A percentile compares a stretch with the other conserved stretches of the same genome.
Conservation (phyloP, 164 flowering plant genomes). For the Litsea cubeba region DNA sequence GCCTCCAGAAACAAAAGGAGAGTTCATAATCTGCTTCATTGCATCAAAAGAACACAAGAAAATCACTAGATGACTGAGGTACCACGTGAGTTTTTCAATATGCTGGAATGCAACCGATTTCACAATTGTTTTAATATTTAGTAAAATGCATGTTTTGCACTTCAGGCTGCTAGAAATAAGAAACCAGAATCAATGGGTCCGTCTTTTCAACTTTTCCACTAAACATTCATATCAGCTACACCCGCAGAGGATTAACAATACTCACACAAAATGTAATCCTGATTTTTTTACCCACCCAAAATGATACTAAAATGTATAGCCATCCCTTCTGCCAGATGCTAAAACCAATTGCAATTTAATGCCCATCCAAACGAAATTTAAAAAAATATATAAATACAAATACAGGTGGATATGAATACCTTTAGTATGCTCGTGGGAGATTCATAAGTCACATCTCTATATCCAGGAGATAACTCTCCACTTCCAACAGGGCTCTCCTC, state of each 20-base stretch:
- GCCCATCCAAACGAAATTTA: neutral
- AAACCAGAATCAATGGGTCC: neutral
- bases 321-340: neutral
- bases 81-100: neutral
- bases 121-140: neutral
- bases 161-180: neutral
- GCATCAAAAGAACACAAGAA: slow-evolving; percentile 7
- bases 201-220: neutral
- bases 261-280: neutral
- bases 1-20: slow-evolving; percentile 39
- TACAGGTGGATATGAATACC: slow-evolving; percentile 25
- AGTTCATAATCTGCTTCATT: slow-evolving; percentile 64
- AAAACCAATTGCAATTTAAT: neutral
- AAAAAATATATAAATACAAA: no score
- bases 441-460: slow-evolving; percentile 28
- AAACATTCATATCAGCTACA: neutral
- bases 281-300: neutral
- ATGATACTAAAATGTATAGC: neutral
- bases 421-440: slow-evolving; percentile 63
- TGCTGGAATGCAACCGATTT: neutral
- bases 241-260: neutral
- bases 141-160: neutral
- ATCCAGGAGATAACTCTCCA: slow-evolving; percentile 26
- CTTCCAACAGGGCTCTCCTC: slow-evolving; percentile 48
- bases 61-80: neutral